phyloP scores from a whole-genome alignment of 192 early-diverging fungal genomes.

The Coemansia sp. region DNA sequence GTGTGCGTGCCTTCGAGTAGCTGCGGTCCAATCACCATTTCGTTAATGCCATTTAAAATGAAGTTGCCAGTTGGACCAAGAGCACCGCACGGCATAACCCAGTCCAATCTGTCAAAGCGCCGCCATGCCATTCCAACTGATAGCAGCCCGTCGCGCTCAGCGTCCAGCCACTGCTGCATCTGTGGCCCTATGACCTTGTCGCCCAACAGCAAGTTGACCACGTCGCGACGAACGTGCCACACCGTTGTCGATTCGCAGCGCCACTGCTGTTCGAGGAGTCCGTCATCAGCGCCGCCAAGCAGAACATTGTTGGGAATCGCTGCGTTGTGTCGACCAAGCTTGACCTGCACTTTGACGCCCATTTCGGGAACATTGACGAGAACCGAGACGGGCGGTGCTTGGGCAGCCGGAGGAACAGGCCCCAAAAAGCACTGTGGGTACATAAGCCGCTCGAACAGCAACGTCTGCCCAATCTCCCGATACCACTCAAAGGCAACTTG shows the following conservation, averaged over 20 bases:
- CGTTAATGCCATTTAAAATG: constrained; percentile 8
- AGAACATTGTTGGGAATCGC: constrained; percentile 17
- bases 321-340: constrained; percentile 14
- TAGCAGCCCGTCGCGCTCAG: constrained; percentile 22
- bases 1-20: constrained; percentile 34
- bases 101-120: constrained; percentile 33
- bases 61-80: constrained; percentile 8
- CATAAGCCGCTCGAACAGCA: constrained; percentile 22
- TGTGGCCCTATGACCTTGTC: constrained; percentile 21
- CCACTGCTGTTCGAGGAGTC: constrained; percentile 23
- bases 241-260: constrained; percentile 38
- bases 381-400: constrained; percentile 19
- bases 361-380: constrained; percentile 43
- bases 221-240: constrained; percentile 39
- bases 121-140: constrained; percentile 47
- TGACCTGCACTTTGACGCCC: constrained; percentile 46
- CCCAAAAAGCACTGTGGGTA: constrained; percentile 19
- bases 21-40: constrained; percentile 26
- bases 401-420: constrained; percentile 17
- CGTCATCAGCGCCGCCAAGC: constrained; percentile 17
- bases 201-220: constrained; percentile 16
- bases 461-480: constrained; percentile 35
- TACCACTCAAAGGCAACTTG: constrained; percentile 41
- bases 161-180: constrained; percentile 33
- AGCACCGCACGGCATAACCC: constrained; percentile 39